Evolutionary conservation across 78 protist species (phyloP), one percentile per base, ranked within the genome.

Genomic region (slime mould (Dictyostelium discoideum)): DNA sequence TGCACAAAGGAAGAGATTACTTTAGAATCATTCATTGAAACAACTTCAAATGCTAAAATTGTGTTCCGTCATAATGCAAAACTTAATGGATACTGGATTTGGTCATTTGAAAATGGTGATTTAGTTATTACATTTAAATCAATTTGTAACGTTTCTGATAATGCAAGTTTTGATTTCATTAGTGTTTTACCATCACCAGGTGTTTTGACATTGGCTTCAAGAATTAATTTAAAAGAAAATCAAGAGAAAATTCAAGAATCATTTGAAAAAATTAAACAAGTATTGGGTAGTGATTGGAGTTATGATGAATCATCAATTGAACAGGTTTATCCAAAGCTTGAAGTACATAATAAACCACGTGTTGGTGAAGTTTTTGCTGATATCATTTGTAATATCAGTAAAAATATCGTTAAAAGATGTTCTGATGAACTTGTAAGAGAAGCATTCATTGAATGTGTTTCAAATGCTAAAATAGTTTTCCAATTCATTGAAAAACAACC

Each of bases 151-250:
- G 20, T 24, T 11, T 18, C 37, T 1, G 85, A 80, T 46, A 80
- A 46, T 80, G 32, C 40, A 20, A 10, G 48, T 22, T 48, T n/a
- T 24, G 69, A 40, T 4, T 80, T 80, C 29, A 18, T 11, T 11
- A 80, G 48, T 48, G 42, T 40, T 24, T 24, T 73, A 73, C 93
- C 85, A 80, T 37, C 86, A 4, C 86, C 93, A 65, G 93, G 93
- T 80, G 86, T 65, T 18, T 67, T 29, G 1, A 39, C 86, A 40
- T 65, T 88, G n/a, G 22, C 72, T 2, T 54, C 93, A 3, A 20
- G 86, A 42, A 20, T 88, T 10, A 48, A 88, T 44, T 29, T 80
- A 22, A 78, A 80, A 67, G 60, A 54, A 20, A 80, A 80, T 84
- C 40, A 78, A 42, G 93, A 88, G 18, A 67, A 83, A 13, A 44